Evolutionary conservation across 352 stramenopile species (phyloP), one percentile per base, ranked within the genome.

Genomic region (Elongisporangium anandrum): DNA sequence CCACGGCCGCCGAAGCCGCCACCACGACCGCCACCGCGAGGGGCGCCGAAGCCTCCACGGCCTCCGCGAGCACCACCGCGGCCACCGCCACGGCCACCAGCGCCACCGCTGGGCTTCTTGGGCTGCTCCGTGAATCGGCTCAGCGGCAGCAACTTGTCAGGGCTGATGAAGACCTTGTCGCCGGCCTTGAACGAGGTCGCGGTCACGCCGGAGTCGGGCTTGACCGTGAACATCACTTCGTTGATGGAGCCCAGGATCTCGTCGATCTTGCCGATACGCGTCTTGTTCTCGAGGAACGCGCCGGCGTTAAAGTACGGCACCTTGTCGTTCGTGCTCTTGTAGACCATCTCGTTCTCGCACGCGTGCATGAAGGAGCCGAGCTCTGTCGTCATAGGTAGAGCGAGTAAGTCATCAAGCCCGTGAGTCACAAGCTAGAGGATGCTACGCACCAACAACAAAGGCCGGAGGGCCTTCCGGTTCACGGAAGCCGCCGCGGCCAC

Each of bases 261-360:
- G 75, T 99, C 97, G 23, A 99, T 87, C 73, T 99, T 99, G 63
- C 97, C 97, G 64, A 99, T 98, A 70, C 98, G 97, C 62, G 94
- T 98, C 82, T 99, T 99, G 85, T 99, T 99, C 71, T 99, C 95
- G 3, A 99, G 81, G 85, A 98, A 99, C 21, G 97, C 87, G 51
- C 90, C 92, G 21, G 97, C 97, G 72, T 99, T 99, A 67, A 99
- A 99, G 76, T 99, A 99, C 22, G 97, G 97, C 62, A 99, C 88
- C 75, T 95, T 97, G 59, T 92, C 68, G 66, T 98, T 90, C 39
- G 90, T 98, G 70, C 96, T 97, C 79, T 97, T 97, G 81, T 95
- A 99, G 26, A 99, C 89, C 80, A 99, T 94, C 75, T 99, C 96
- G 57, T 96, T 96, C 83, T 99, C 97, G 61, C 92, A 98, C 61